These are phyloP conservation scores for Cytospora chrysosperma DNA, from an alignment of 2,329 filamentous ascomycete genomes.

Conservation along the genomic window DNA sequence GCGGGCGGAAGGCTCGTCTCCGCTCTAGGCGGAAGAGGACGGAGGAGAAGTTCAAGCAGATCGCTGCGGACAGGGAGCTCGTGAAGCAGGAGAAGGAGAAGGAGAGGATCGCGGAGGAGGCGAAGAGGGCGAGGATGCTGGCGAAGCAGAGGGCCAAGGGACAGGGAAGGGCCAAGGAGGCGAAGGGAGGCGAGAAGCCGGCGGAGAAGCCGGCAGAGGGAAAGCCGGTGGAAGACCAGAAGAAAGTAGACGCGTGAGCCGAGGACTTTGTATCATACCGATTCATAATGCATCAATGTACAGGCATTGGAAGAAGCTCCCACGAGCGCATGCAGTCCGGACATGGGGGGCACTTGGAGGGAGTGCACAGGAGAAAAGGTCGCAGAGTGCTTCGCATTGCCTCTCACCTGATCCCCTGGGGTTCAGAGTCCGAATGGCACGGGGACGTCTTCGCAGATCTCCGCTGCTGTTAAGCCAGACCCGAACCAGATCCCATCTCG, in stretches of 20 bases:
- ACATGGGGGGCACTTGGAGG: not conserved
- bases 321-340: not conserved
- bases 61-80: slow-evolving; percentile 28
- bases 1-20: slow-evolving; percentile 50
- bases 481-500: too few relatives aligned
- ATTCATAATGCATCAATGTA: slow-evolving; percentile 8
- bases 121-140: slow-evolving; percentile 27
- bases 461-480: too few relatives aligned
- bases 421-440: too few relatives aligned
- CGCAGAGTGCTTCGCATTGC: too few relatives aligned
- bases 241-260: slow-evolving; percentile 4
- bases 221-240: not conserved
- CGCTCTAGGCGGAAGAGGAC: slow-evolving; percentile 29
- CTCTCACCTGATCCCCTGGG: too few relatives aligned
- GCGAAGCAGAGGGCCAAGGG: slow-evolving; percentile 26
- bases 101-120: slow-evolving; percentile 26
- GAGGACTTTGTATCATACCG: slow-evolving; percentile 4
- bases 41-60: slow-evolving; percentile 21
- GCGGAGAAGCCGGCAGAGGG: not conserved
- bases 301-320: not conserved
- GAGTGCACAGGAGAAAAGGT: too few relatives aligned
- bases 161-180: slow-evolving; percentile 19
- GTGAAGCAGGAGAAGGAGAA: slow-evolving; percentile 29
- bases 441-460: too few relatives aligned
- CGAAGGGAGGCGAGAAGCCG: not conserved